These are phyloP conservation scores for Penicillium sp. DNA, from an alignment of 2,329 filamentous ascomycete genomes.

Conservation along the genomic window DNA sequence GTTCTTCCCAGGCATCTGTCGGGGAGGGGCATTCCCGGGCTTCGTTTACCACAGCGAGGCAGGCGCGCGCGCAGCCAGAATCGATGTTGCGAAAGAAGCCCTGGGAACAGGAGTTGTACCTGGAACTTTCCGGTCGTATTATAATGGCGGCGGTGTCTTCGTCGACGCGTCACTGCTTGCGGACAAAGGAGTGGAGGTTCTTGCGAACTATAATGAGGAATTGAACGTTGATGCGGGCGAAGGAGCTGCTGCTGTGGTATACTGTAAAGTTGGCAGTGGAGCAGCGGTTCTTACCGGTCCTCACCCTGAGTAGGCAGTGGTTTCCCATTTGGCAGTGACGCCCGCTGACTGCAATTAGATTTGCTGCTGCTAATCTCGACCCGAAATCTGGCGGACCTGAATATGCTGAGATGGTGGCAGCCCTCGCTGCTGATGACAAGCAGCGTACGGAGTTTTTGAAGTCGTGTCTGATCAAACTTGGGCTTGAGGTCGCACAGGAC, in stretches of 20 bases:
- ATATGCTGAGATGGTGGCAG: conserved; percentile 70
- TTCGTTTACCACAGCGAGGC: conserved; percentile 89
- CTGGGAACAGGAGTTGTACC: conserved; percentile 60
- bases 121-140: conserved; percentile 73
- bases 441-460: conserved; percentile 73
- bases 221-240: conserved; percentile 75
- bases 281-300: conserved; percentile 79
- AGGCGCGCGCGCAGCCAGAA: conserved; percentile 71
- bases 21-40: conserved; percentile 82
- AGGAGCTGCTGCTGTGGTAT: conserved; percentile 76
- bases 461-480: conserved; percentile 76
- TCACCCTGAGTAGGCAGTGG: conserved; percentile 76
- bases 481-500: conserved; percentile 74
- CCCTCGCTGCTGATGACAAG: conserved; percentile 68
- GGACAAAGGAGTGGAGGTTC: conserved; percentile 70
- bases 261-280: conserved; percentile 80
- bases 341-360: conserved; percentile 57
- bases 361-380: conserved; percentile 76
- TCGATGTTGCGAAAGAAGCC: conserved; percentile 64
- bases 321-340: conserved; percentile 6
- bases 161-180: conserved; percentile 70
- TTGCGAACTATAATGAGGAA: conserved; percentile 77
- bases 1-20: conserved; percentile 85
- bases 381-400: conserved; percentile 66
- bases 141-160: conserved; percentile 93